Evolutionary conservation across 352 stramenopile species (phyloP), one percentile per base, ranked within the genome.

Genomic region (Phytopythium ostracodes): DNA sequence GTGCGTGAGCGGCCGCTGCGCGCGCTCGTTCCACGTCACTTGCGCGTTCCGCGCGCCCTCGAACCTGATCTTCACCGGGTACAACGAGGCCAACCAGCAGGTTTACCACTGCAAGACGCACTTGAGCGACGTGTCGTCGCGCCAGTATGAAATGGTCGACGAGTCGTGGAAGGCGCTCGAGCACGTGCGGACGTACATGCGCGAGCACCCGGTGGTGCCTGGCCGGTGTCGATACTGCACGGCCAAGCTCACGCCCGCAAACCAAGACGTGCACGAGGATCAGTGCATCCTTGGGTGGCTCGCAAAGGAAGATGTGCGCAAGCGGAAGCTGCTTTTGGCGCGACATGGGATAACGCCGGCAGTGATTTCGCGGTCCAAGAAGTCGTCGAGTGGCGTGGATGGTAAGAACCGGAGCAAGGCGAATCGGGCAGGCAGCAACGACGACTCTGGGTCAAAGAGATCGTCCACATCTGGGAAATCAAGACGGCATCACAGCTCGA

Each of bases 51-150:
- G 86, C 7, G 67, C 81, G 29, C 84, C 81, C 0, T 92, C 84
- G 9, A 77, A 52, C 36, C 54, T 86, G 31, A 66, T 94, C 61
- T 96, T 90, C 61, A 96, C 84, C n/a, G 87, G 87, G 27, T 91
- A 92, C 67, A 93, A 92, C 56, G 60, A 61, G 49, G 71, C 83
- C 22, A 91, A 86, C 52, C 84, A 93, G 50, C 82, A 91, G 62
- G 73, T 91, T 17, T 96, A 93, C 55, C 84, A 94, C 62, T 96
- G 87, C 77, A 89, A 89, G 46, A 68, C 73, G 51, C 85, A 96
- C 54, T 62, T 92, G 5, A 66, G 61, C 8, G 87, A 96, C 47
- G 83, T 92, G n/a, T 46, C 63, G 8, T 72, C 68, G 14, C 73
- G 70, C 18, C 76, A 79, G 61, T 90, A 70, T 58, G 84, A 89